phyloP scores from a whole-genome alignment of 306 rosid species.

The Vigna reflexopilosa region DNA sequence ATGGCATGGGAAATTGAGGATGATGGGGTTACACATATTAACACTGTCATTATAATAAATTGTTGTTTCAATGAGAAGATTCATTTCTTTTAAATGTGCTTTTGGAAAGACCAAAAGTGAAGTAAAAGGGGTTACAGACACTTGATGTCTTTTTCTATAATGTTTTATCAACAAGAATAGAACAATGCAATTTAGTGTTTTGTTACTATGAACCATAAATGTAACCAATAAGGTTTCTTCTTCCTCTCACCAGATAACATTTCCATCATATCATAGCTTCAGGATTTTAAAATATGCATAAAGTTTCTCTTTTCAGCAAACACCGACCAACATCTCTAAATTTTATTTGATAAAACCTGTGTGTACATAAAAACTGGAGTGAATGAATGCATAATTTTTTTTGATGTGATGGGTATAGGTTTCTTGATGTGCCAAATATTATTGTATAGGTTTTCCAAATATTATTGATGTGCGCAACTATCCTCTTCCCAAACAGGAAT shows the following conservation, averaged over 20 bases:
- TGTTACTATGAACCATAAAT: conserved; percentile 19
- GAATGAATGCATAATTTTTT: neutral
- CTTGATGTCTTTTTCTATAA: too few species aligned
- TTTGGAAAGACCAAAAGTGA: conserved; percentile 5
- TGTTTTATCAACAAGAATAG: too few species aligned
- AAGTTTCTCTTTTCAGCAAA: neutral
- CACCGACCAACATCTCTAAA: conserved; percentile 11
- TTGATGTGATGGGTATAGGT: too few species aligned
- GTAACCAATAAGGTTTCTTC: conserved; percentile 25
- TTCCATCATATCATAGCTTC: neutral
- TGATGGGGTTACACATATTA: conserved; percentile 26
- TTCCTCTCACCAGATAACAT: neutral
- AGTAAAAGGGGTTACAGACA: neutral
- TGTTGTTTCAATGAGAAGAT: conserved; percentile 30
- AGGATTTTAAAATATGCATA: neutral
- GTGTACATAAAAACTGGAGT: neutral
- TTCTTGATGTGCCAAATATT: too few species aligned
- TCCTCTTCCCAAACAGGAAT: conserved; percentile 29
- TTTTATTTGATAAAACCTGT: neutral
- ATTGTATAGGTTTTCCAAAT: neutral
- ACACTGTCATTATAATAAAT: neutral
- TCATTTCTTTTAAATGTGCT: conserved; percentile 60
- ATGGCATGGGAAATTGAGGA: conserved; percentile 55
- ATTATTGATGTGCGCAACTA: neutral
- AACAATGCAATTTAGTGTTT: neutral